A percentile compares a stretch with the other conserved stretches of the same genome.
phyloP scores from a whole-genome alignment of 1,284 basidiomycete species.

The Pseudozyma tsukubaensis region DNA sequence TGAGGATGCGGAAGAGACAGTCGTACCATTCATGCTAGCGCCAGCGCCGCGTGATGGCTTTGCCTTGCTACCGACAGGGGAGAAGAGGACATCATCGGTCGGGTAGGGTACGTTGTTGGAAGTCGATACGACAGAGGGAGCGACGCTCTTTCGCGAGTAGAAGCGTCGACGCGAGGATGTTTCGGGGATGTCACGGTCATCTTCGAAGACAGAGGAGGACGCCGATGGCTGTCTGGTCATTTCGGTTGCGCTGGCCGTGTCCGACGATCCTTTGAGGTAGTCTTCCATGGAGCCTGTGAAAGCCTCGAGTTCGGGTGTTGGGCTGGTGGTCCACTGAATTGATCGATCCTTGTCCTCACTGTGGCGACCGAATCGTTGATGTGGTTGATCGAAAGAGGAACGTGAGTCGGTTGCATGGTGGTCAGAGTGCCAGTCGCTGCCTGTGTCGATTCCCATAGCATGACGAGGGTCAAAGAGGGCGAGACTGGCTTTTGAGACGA shows the following conservation, averaged over 20 bases:
- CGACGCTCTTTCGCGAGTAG: constrained; percentile 36
- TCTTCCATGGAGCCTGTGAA: constrained; percentile 48
- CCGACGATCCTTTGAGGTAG: constrained; percentile 9
- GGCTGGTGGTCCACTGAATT: constrained; percentile 38
- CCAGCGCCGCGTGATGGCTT: constrained; percentile 22
- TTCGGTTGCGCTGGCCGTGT: constrained; percentile 6
- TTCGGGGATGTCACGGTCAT: constrained; percentile 42
- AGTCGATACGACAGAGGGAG: constrained; percentile 4
- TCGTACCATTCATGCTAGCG: constrained; percentile 10
- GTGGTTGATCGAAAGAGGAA: constrained; percentile 32
- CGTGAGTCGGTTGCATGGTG: constrained; percentile 9
- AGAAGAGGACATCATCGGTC: constrained; percentile 35
- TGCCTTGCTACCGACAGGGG: constrained; percentile 22
- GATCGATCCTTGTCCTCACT: constrained; percentile 14
- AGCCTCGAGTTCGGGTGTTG: constrained; percentile 60
- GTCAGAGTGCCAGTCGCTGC: constrained; percentile 34
- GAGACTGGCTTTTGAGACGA: constrained; percentile 61
- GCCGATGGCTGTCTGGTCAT: constrained; percentile 42
- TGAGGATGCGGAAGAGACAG: constrained; percentile 23
- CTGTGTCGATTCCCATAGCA: constrained; percentile 64
- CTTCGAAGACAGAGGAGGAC: constrained; percentile 49
- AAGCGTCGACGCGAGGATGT: constrained; percentile 32
- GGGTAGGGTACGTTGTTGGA: constrained; percentile 13
- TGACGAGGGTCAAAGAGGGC: constrained; percentile 62
- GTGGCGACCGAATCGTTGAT: constrained; percentile 5